A percentile compares a stretch with the other conserved stretches of the same genome.
Evolutionary conservation across 179 eudicot species (phyloP).

Genomic region (Pouteria campechiana): DNA sequence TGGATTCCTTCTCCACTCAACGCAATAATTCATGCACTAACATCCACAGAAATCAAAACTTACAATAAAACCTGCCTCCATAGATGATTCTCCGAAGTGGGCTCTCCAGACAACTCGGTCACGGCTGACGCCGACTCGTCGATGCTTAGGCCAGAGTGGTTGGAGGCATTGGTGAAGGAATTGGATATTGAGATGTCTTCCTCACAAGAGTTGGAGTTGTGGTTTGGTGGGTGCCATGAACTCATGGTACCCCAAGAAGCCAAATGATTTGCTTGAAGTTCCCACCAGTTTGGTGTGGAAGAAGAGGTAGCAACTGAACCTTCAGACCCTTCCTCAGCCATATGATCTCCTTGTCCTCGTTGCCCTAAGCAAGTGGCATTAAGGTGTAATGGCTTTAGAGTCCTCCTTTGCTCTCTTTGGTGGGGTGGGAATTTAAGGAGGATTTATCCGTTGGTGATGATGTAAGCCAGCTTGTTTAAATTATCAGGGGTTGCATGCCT

Average conservation of each 20-base stretch:
- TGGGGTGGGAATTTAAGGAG: constrained; percentile 6
- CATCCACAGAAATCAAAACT: no score
- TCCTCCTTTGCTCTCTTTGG: background rate
- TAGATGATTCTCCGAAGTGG: constrained; percentile 15
- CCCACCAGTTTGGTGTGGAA: constrained; percentile 16
- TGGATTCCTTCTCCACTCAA: no score
- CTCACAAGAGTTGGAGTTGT: constrained; percentile 19
- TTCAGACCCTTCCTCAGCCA: constrained; percentile 16
- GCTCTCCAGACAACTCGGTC: constrained; percentile 10
- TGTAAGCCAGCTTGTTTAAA: background rate
- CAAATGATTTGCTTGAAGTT: constrained; percentile 11
- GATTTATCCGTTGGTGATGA: constrained; percentile 8
- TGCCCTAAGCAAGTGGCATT: background rate
- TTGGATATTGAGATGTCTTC: constrained; percentile 19
- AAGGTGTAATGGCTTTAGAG: background rate
- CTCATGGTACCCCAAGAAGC: constrained; percentile 10
- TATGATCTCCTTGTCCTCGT: no score
- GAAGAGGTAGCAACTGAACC: constrained; percentile 8
- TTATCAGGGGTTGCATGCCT: no score
- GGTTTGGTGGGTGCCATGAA: constrained; percentile 13
- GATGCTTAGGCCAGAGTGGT: constrained; percentile 14
- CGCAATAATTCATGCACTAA: no score
- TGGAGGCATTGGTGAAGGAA: constrained; percentile 13
- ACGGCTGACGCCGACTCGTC: constrained; percentile 10
- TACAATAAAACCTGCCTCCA: constrained; percentile 20